Evolutionary conservation across 371 early-diverging fungal species (phyloP), one percentile per base, ranked within the genome.

Genomic region (Phascolomyces articulosus): DNA sequence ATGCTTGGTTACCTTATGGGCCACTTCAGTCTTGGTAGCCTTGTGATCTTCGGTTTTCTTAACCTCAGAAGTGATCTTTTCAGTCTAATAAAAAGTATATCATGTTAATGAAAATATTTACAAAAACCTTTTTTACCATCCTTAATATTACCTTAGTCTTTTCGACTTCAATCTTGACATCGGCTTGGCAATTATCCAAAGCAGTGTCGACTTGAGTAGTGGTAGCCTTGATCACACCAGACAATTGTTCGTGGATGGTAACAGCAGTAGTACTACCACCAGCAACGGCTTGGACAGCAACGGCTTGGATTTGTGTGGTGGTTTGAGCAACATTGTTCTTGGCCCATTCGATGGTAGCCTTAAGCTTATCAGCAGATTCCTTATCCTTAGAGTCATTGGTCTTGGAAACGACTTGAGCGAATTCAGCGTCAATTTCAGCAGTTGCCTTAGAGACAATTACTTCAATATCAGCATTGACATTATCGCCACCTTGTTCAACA

Each of bases 401-500:
- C 41, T 65, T 51, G 58, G 26, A 18, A 16, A 41, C 0, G n/a
- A 51, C 49, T 0, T 0, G 18, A 4, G 41, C n/a, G 21, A 40
- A 53, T 20, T 63, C 57, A 11, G 13, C 38, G 18, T 62, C 53
- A 16, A 67, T 62, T 8, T 13, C 28, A 48, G 59, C 28, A n/a
- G 40, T 67, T 51, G 75, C 65, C 60, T 73, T 67, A 40, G 66
- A 53, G 60, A 75, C 69, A 59, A 78, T 75, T 7, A 62, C 48
- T 47, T 78, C 74, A 63, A 78, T 78, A 21, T 78, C 75, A 15
- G 59, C 40, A 21, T 38, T 41, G 27, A 66, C 67, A 28, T 58
- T 63, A 4, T 69, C 67, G 10, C 75, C 75, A 38, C 79, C 73
- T 40, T 71, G 49, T 61, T 70, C 73, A 23, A 73, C 68, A 18